Conservation (phyloP, 257 asterid species). For the Hygrophila difformis region DNA sequence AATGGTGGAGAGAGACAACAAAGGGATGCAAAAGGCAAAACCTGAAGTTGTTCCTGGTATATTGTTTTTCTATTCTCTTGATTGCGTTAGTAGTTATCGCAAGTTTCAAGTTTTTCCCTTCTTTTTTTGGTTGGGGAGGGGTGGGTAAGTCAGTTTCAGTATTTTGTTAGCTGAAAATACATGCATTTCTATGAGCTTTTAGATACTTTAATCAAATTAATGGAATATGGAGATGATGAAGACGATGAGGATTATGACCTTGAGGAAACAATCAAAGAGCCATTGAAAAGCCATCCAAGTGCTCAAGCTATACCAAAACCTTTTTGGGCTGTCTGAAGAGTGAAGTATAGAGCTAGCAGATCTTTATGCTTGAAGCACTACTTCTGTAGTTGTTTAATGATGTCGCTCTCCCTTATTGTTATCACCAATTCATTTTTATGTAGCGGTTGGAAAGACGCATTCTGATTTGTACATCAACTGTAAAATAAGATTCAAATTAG, state of each 20-base stretch:
- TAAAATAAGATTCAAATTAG: not conserved
- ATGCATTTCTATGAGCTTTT: not conserved
- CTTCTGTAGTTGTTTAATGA: not conserved
- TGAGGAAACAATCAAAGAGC: constrained; percentile 17
- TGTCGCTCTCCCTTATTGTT: not conserved
- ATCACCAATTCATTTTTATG: too few species aligned
- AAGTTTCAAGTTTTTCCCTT: too few species aligned
- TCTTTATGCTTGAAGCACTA: not conserved
- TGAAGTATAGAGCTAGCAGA: too few species aligned
- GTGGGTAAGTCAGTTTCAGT: too few species aligned
- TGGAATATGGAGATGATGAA: constrained; percentile 94
- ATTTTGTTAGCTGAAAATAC: not conserved
- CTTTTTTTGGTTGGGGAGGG: too few species aligned
- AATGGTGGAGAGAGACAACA: constrained; percentile 23
- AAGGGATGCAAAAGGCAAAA: constrained; percentile 21
- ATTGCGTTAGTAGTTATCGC: too few species aligned
- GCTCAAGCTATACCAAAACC: constrained; percentile 41
- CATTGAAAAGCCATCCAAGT: constrained; percentile 22
- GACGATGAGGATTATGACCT: constrained; percentile 37
- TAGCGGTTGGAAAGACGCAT: too few species aligned
- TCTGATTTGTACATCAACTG: constrained; percentile 5
- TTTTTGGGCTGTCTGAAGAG: constrained; percentile 62
- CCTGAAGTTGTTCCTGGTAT: constrained; percentile 64
- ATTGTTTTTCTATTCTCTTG: constrained; percentile 2
- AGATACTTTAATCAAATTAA: constrained; percentile 76